These are phyloP conservation scores for Gossypium turneri DNA, from an alignment of 345 rosid species.

Conservation along the genomic window DNA sequence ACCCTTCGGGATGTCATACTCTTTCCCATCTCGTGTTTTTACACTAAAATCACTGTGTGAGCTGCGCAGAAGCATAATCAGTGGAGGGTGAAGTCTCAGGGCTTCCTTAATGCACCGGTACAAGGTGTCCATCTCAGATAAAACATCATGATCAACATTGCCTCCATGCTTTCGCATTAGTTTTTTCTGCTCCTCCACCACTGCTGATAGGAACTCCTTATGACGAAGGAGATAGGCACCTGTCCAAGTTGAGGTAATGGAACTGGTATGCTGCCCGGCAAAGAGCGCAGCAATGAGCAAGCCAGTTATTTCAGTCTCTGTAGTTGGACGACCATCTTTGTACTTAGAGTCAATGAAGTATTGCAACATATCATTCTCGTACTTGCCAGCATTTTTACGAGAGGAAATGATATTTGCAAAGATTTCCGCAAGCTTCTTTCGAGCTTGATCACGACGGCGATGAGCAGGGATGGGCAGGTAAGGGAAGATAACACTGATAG, in stretches of 20 bases:
- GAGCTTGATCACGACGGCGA: conserved; percentile 6
- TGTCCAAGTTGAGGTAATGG: conserved; percentile 9
- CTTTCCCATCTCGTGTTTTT: neutral
- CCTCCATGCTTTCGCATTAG: conserved; percentile 2
- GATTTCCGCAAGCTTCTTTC: conserved; percentile 3
- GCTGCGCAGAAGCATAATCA: conserved; percentile 9
- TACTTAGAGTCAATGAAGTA: neutral
- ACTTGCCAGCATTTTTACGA: neutral
- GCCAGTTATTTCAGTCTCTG: conserved; percentile 2
- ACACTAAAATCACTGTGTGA: conserved; percentile 1
- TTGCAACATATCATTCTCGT: neutral
- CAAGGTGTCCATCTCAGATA: conserved; percentile 4
- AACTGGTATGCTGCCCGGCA: conserved; percentile 6
- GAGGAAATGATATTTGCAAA: neutral
- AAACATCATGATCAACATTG: neutral
- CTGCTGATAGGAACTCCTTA: conserved; percentile 3
- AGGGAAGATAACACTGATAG: conserved; percentile 9
- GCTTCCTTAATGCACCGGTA: conserved; percentile 3
- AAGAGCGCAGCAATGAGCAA: conserved; percentile 12
- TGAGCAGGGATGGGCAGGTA: conserved; percentile 9
- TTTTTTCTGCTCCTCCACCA: conserved; percentile 5
- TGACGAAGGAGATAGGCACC: conserved; percentile 1
- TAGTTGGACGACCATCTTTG: conserved; percentile 6
- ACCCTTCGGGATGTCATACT: conserved; percentile 7
- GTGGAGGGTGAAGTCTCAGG: conserved; percentile 11